A percentile compares a stretch with the other conserved stretches of the same genome.
These are phyloP conservation scores for Hypoxylon intermedium DNA, from an alignment of 495 filamentous ascomycete species.

Conservation along the genomic window DNA sequence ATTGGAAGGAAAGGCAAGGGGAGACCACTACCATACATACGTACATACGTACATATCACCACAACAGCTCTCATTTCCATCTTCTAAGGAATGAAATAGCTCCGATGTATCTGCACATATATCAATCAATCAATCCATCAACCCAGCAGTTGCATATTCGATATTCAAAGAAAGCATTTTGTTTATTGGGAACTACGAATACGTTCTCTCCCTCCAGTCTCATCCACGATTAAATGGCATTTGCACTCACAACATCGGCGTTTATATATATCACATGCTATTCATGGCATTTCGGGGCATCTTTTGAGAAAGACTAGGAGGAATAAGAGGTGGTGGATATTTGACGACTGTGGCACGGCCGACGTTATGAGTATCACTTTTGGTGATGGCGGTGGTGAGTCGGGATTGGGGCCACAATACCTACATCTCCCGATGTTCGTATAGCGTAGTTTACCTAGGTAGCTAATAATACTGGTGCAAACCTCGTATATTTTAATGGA, in stretches of 20 bases:
- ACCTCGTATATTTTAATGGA: not conserved
- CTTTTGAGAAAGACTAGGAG: not conserved
- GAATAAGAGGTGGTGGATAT: not conserved
- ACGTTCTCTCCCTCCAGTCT: not conserved
- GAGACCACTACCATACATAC: slow-evolving; percentile 8
- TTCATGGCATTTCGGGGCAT: not conserved
- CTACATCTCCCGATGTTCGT: slow-evolving; percentile 19
- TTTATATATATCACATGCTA: not conserved
- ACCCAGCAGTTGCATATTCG: slow-evolving; percentile 11
- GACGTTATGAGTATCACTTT: not conserved
- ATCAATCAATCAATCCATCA: slow-evolving; percentile 2
- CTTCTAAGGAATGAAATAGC: slow-evolving; percentile 36
- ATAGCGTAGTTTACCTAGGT: slow-evolving; percentile 1
- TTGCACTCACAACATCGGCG: slow-evolving; percentile 20
- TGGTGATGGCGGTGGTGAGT: not conserved
- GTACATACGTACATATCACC: not conserved
- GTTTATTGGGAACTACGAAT: not conserved
- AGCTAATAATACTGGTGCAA: slow-evolving; percentile 26
- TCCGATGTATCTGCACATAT: slow-evolving; percentile 30
- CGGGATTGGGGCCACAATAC: not conserved
- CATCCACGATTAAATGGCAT: slow-evolving; percentile 8
- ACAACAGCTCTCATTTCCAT: slow-evolving; percentile 22
- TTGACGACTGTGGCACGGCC: not conserved
- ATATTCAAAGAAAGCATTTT: not conserved
- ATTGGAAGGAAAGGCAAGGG: not conserved